phyloP scores from a whole-genome alignment of 148 eudicot genomes.

The Chenopodium suecicum region DNA sequence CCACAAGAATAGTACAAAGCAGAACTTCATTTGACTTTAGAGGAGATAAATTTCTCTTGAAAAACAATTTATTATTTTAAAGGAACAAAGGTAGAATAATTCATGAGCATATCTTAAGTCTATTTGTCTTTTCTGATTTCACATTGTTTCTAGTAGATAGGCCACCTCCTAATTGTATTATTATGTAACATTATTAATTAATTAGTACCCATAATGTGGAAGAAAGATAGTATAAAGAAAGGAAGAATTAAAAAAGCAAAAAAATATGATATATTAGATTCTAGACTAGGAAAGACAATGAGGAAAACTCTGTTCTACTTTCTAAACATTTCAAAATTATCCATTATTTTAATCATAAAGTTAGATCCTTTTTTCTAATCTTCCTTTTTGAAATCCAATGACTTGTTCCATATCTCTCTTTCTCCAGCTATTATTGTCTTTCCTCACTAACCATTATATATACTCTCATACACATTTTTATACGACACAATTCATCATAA shows the following conservation, averaged over 20 bases:
- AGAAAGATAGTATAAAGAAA: slow-evolving; percentile 16
- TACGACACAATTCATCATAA: slow-evolving; percentile 21
- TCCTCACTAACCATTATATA: slow-evolving; percentile 29
- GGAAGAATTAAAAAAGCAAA: background rate
- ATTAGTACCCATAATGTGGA: slow-evolving; percentile 31
- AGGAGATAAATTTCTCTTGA: background rate
- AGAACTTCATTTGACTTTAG: background rate
- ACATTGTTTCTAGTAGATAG: slow-evolving; percentile 30
- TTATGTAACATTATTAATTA: slow-evolving; percentile 9
- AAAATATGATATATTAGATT: slow-evolving; percentile 40
- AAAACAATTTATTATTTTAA: background rate
- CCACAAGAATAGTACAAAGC: background rate
- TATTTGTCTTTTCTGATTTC: slow-evolving; percentile 21
- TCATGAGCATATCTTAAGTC: slow-evolving; percentile 20
- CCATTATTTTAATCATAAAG: slow-evolving; percentile 39
- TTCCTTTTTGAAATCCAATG: slow-evolving; percentile 44
- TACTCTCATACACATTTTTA: slow-evolving; percentile 18
- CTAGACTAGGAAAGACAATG: slow-evolving; percentile 61
- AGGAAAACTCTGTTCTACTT: slow-evolving; percentile 44
- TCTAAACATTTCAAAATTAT: slow-evolving; percentile 46
- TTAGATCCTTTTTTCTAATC: slow-evolving; percentile 28
- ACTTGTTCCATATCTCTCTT: slow-evolving; percentile 46
- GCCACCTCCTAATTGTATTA: slow-evolving; percentile 20
- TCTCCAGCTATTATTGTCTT: slow-evolving; percentile 66
- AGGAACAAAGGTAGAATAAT: slow-evolving; percentile 6